phyloP scores from a whole-genome alignment of 2,329 filamentous ascomycete species.

The Alternaria sp. region DNA sequence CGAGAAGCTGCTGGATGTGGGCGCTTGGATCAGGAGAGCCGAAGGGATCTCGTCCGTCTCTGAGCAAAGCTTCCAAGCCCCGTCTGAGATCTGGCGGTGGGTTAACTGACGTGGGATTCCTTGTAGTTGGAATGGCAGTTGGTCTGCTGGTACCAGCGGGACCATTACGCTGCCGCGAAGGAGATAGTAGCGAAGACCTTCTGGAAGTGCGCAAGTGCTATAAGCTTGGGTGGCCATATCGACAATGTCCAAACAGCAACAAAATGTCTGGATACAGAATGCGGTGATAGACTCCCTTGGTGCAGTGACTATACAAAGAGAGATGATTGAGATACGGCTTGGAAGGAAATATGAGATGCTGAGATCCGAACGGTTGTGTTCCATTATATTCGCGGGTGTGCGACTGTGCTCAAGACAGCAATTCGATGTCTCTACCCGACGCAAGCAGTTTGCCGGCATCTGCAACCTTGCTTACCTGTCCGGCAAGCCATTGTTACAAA shows the following conservation, averaged over 20 bases:
- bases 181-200: slow-evolving; percentile 47
- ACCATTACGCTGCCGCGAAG: slow-evolving; percentile 45
- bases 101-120: slow-evolving; percentile 46
- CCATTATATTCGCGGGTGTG: slow-evolving; percentile 1
- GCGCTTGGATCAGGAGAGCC: slow-evolving; percentile 13
- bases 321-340: neutral
- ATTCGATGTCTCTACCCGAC: slow-evolving; percentile 7
- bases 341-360: neutral
- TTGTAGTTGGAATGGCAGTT: slow-evolving; percentile 51
- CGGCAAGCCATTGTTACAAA: neutral
- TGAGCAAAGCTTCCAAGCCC: slow-evolving; percentile 32
- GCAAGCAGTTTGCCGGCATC: slow-evolving; percentile 5
- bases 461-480: neutral
- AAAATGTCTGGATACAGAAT: neutral
- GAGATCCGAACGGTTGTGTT: neutral
- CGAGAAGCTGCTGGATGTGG: neutral
- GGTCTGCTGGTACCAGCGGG: slow-evolving; percentile 52
- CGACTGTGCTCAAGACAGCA: slow-evolving; percentile 19
- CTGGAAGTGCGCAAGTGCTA: slow-evolving; percentile 5
- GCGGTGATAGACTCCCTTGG: neutral
- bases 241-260: neutral
- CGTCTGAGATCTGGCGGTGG: slow-evolving; percentile 29
- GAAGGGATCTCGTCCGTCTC: slow-evolving; percentile 18
- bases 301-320: neutral
- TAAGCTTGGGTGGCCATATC: slow-evolving; percentile 10